These are phyloP conservation scores for Thuidium tamariscinum DNA, from an alignment of 225 moss, liverwort and hornwort genomes.

Conservation along the genomic window DNA sequence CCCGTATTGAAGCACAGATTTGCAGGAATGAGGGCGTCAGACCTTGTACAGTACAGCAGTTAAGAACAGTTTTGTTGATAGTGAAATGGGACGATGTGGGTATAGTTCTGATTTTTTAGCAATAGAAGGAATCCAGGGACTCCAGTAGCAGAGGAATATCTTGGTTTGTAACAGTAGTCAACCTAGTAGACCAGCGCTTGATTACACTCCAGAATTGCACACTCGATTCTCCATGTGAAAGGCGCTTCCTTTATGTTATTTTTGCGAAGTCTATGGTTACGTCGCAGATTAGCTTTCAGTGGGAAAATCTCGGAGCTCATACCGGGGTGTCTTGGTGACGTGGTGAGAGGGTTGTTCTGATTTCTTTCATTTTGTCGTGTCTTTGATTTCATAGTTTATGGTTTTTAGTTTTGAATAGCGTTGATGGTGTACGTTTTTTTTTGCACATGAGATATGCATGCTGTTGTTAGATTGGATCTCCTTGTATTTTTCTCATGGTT, in stretches of 20 bases:
- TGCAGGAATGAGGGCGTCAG: slow-evolving; percentile 25
- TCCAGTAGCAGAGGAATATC: neutral
- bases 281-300: neutral
- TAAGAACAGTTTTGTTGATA: slow-evolving; percentile 62
- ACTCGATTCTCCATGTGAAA: neutral
- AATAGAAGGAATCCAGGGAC: slow-evolving; percentile 5
- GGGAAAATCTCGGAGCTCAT: neutral
- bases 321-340: too few relatives aligned
- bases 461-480: too few relatives aligned
- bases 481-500: too few relatives aligned
- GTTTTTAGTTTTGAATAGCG: too few relatives aligned
- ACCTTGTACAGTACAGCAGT: slow-evolving; percentile 63
- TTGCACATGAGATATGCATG: too few relatives aligned
- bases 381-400: too few relatives aligned
- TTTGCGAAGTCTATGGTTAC: neutral
- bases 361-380: too few relatives aligned
- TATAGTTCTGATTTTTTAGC: slow-evolving; percentile 14
- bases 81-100: slow-evolving; percentile 19
- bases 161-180: neutral
- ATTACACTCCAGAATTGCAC: neutral
- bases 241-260: neutral
- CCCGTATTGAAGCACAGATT: slow-evolving; percentile 2
- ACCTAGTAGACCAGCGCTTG: neutral
- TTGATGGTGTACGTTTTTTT: too few relatives aligned
- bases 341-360: too few relatives aligned